These are phyloP conservation scores for Xylariales sp. DNA, from an alignment of 2,329 filamentous ascomycete genomes.

Conservation along the genomic window DNA sequence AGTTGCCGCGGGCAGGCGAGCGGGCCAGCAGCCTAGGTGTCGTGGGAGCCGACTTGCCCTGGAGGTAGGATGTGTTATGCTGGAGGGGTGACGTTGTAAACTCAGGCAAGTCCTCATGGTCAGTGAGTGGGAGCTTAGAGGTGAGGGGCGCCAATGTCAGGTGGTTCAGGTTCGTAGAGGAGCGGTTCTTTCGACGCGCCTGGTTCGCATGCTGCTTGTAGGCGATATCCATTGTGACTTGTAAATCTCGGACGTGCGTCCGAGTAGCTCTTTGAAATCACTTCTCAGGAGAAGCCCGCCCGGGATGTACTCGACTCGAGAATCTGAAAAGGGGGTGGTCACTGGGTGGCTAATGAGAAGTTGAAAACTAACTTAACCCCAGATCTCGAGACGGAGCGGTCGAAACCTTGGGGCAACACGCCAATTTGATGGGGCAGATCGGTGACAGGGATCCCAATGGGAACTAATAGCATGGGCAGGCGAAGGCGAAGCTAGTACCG, in stretches of 20 bases:
- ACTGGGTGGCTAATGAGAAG: no score
- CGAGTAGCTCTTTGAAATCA: no score
- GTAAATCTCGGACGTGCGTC: no score
- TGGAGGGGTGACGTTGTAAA: slow-evolving; percentile 25
- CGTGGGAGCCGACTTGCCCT: slow-evolving; percentile 59
- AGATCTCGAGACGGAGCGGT: slow-evolving; percentile 3
- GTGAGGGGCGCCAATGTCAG: slow-evolving; percentile 62
- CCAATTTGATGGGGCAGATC: slow-evolving; percentile 9
- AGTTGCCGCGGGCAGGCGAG: slow-evolving; percentile 43
- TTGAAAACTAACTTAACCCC: no score
- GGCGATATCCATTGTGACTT: slow-evolving; percentile 49
- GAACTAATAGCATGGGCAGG: no score
- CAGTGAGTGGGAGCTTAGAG: slow-evolving; percentile 53
- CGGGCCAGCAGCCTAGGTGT: slow-evolving; percentile 60
- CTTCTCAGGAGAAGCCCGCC: no score
- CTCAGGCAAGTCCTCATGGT: slow-evolving; percentile 43
- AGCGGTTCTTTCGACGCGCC: slow-evolving; percentile 54
- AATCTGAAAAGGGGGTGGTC: no score
- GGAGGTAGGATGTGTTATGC: slow-evolving; percentile 49
- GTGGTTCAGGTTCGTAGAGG: slow-evolving; percentile 54
- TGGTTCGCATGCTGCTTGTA: slow-evolving; percentile 58
- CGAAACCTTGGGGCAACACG: slow-evolving; percentile 6
- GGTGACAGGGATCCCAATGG: slow-evolving; percentile 5
- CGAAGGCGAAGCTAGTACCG: no score
- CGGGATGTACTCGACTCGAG: no score